Conservation (phyloP, 768 basidiomycete species). For the Phlegmacium glaucopus region DNA sequence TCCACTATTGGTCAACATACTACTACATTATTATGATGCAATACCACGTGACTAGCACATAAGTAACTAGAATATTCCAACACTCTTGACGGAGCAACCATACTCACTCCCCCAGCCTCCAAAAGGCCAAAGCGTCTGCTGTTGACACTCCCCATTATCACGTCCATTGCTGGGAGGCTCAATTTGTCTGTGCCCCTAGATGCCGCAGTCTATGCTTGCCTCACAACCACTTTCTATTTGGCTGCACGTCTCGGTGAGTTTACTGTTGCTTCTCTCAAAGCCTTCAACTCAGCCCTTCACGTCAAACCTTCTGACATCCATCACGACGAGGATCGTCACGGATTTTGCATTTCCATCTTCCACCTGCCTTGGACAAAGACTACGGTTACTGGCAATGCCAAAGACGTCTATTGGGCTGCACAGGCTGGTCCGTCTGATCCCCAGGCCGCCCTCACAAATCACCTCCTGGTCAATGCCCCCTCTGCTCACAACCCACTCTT, state of each 20-base stretch:
- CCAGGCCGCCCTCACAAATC: too few species aligned
- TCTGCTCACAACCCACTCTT: too few species aligned
- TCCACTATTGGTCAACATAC: too few species aligned
- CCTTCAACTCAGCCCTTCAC: constrained; percentile 12
- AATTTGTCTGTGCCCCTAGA: constrained; percentile 11
- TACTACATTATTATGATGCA: too few species aligned
- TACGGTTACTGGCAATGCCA: constrained; percentile 15
- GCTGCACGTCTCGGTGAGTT: constrained; percentile 15
- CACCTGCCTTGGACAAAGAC: constrained; percentile 6
- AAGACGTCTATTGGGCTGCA: constrained; percentile 22
- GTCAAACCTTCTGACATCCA: constrained; percentile 3
- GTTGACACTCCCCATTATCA: background rate
- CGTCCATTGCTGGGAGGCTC: background rate
- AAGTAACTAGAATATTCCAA: too few species aligned
- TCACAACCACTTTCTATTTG: constrained; percentile 16
- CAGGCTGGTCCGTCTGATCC: too few species aligned
- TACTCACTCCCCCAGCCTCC: constrained; percentile 5
- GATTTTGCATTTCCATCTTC: constrained; percentile 17
- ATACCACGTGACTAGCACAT: too few species aligned
- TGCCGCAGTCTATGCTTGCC: constrained; percentile 16
- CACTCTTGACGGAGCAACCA: constrained; percentile 4
- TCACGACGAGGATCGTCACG: background rate
- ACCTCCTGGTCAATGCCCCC: too few species aligned
- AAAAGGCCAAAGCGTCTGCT: constrained; percentile 2
- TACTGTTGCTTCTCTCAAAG: constrained; percentile 8